Percentiles rank a stretch among this genome's conserved stretches.
phyloP scores from a whole-genome alignment of 495 filamentous ascomycete genomes.

The Geopyxis carbonaria region DNA sequence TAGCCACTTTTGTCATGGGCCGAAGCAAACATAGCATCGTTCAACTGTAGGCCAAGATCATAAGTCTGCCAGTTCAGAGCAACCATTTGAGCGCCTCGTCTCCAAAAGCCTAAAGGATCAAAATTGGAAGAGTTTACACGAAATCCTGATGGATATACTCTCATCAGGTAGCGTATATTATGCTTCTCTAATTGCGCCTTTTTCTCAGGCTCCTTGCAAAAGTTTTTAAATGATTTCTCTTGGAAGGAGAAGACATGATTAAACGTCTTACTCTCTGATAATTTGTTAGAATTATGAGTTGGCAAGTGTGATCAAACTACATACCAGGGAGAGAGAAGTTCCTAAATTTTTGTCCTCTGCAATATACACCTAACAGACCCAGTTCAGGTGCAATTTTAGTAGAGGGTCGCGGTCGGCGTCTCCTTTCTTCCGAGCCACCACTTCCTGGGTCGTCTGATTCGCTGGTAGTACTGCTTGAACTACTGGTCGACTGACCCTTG shows the following conservation, averaged over 20 bases:
- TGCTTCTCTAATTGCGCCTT: conserved; percentile 66
- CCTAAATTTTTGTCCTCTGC: conserved; percentile 63
- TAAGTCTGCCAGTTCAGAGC: conserved; percentile 98
- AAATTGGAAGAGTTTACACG: conserved; percentile 80
- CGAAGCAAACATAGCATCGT: conserved; percentile 95
- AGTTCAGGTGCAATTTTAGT: conserved; percentile 76
- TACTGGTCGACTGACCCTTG: conserved; percentile 28
- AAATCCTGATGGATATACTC: conserved; percentile 71
- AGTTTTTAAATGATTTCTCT: conserved; percentile 64
- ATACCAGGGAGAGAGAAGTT: conserved; percentile 25
- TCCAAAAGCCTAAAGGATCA: conserved; percentile 80
- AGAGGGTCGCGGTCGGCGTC: conserved; percentile 68
- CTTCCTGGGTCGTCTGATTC: conserved; percentile 36
- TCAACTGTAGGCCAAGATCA: conserved; percentile 83
- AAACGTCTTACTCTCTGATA: conserved; percentile 55
- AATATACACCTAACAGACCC: conserved; percentile 77
- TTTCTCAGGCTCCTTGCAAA: conserved; percentile 50
- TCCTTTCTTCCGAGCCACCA: conserved; percentile 36
- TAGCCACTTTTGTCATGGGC: conserved; percentile 77
- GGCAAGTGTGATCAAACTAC: no score
- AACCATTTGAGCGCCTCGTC: conserved; percentile 88
- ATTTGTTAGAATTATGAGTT: conserved; percentile 29
- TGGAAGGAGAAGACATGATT: conserved; percentile 93
- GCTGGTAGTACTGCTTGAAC: conserved; percentile 36
- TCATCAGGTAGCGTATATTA: conserved; percentile 81